A percentile compares a stretch with the other conserved stretches of the same genome.
phyloP scores from a whole-genome alignment of 2,329 filamentous ascomycete species.

The Scedosporium minutisporum region DNA sequence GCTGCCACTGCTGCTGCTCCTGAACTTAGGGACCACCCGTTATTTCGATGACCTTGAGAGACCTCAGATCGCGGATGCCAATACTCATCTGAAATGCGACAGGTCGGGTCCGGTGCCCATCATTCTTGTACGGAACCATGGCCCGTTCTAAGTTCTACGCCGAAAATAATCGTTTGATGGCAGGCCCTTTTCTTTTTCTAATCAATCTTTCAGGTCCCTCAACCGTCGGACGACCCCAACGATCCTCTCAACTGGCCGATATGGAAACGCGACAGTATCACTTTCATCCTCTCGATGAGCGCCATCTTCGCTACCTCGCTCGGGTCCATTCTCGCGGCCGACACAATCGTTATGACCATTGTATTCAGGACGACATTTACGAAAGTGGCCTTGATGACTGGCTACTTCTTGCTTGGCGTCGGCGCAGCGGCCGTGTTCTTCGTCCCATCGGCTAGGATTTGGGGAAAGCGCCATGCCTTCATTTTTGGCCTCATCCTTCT shows the following conservation, averaged over 20 bases:
- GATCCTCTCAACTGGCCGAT: conserved; percentile 81
- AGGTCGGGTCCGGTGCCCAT: conserved; percentile 55
- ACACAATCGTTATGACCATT: conserved; percentile 68
- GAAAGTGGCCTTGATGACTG: conserved; percentile 72
- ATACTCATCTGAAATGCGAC: conserved; percentile 60
- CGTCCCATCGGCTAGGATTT: conserved; percentile 79
- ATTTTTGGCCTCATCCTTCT: conserved; percentile 66
- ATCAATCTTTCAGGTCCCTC: conserved; percentile 44
- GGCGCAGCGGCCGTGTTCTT: conserved; percentile 75
- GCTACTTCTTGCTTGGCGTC: conserved; percentile 77
- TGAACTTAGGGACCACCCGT: conserved; percentile 43
- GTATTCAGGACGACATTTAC: conserved; percentile 59
- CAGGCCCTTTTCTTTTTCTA: background rate
- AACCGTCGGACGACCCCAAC: conserved; percentile 83
- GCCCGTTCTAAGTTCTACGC: background rate
- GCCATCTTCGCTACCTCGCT: conserved; percentile 78
- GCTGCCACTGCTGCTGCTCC: background rate
- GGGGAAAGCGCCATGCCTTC: conserved; percentile 87
- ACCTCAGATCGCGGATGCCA: conserved; percentile 31
- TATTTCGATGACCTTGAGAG: conserved; percentile 52
- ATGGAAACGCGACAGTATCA: conserved; percentile 75
- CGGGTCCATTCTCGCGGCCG: conserved; percentile 78
- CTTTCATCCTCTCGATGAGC: conserved; percentile 65
- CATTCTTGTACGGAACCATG: conserved; percentile 52
- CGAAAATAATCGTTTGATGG: background rate